Evolutionary conservation across 495 filamentous ascomycete species (phyloP).

Genomic region (Thozetella sp.): DNA sequence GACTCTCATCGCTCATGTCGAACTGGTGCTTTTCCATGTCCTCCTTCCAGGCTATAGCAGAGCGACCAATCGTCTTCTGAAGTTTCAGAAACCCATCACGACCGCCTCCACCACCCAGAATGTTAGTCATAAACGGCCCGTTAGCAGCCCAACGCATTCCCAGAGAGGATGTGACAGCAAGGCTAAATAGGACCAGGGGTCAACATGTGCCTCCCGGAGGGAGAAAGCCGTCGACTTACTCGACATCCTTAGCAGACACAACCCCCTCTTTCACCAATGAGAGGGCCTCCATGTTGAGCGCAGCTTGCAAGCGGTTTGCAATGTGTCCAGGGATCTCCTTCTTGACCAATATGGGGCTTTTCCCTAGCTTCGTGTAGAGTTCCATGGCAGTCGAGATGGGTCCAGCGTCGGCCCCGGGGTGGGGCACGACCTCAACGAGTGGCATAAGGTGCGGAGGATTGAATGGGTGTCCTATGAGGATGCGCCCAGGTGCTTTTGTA

Average conservation of each 20-base stretch:
- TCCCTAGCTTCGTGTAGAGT: neutral
- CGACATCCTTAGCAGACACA: neutral
- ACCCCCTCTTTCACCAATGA: neutral
- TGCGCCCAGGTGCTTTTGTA: conserved; percentile 13
- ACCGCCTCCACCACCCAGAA: neutral
- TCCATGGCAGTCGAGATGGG: neutral
- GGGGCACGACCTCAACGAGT: conserved; percentile 59
- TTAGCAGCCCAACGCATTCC: neutral
- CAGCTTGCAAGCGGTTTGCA: neutral
- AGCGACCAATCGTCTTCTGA: neutral
- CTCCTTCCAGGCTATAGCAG: neutral
- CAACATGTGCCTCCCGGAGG: too few relatives aligned
- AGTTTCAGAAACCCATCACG: neutral
- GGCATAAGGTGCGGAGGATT: conserved; percentile 70
- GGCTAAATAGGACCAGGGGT: too few relatives aligned
- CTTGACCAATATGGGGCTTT: neutral
- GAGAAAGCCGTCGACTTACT: too few relatives aligned
- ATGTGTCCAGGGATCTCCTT: neutral
- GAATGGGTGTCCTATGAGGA: conserved; percentile 62
- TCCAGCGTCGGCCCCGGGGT: conserved; percentile 27
- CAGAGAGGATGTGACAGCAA: neutral
- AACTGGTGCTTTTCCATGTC: neutral
- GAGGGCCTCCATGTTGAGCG: neutral
- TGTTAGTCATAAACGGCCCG: neutral
- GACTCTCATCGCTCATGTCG: neutral